These are phyloP conservation scores for Ramalina intermedia DNA, from an alignment of 495 filamentous ascomycete species.

Conservation along the genomic window DNA sequence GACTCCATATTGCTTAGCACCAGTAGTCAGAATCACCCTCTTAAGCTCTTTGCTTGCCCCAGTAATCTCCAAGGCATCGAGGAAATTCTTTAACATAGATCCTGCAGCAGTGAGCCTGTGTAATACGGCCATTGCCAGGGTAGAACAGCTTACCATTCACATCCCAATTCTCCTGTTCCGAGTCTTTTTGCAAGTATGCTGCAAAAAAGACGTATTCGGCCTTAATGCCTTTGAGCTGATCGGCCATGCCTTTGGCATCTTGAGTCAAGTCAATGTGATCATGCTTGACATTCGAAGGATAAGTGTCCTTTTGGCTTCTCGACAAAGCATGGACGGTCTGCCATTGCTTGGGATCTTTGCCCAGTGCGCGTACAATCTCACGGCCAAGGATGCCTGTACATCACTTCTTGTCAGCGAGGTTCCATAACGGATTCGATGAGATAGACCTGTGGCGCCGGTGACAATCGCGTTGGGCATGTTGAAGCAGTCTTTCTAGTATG, in stretches of 20 bases:
- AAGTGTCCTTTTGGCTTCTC: slow-evolving; percentile 25
- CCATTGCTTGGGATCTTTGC: slow-evolving; percentile 24
- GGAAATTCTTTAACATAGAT: slow-evolving; percentile 36
- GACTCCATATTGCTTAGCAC: slow-evolving; percentile 43
- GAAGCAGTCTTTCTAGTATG: background rate
- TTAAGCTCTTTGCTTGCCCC: slow-evolving; percentile 29
- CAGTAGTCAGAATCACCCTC: slow-evolving; percentile 37
- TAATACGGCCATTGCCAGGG: no score
- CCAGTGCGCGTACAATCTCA: slow-evolving; percentile 30
- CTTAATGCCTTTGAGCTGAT: slow-evolving; percentile 24
- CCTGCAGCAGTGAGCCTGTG: slow-evolving; percentile 2
- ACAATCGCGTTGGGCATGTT: slow-evolving; percentile 26
- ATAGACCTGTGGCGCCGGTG: slow-evolving; percentile 27
- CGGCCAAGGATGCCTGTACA: slow-evolving; percentile 30
- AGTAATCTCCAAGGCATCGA: slow-evolving; percentile 31
- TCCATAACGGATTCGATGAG: background rate
- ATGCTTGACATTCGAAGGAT: slow-evolving; percentile 30
- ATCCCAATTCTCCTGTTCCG: slow-evolving; percentile 27
- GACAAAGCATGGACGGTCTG: slow-evolving; percentile 31
- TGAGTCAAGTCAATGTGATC: slow-evolving; percentile 29
- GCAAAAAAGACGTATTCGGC: slow-evolving; percentile 35
- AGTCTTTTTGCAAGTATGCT: slow-evolving; percentile 31
- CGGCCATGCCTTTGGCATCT: slow-evolving; percentile 27
- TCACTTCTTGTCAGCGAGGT: background rate
- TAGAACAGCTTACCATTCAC: slow-evolving; percentile 19